Evolutionary conservation across 2,329 filamentous ascomycete species (phyloP), one percentile per base, ranked within the genome.

Genomic region (Fusarium sp.): DNA sequence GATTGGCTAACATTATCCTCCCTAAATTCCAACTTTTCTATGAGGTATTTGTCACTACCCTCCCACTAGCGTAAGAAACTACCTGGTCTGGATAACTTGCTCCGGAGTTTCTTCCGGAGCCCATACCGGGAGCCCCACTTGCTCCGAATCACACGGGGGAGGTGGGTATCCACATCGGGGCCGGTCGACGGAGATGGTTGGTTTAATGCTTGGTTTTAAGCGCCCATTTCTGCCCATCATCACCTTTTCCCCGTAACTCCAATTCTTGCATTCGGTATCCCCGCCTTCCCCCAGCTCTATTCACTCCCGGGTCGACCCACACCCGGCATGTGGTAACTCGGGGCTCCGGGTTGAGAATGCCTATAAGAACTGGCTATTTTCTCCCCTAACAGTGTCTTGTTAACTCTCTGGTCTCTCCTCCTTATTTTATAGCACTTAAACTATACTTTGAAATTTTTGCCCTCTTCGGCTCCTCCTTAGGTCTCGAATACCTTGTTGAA

Each of bases 111-210:
- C 27, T 14, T 14, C 27, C 60, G 60, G 39, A 20, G 14, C 10
- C 14, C 25, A 20, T 7, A 14, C 14, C 25, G 23, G 6, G 19
- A 1, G 30, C 13, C 7, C 61, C 61, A 46, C 61, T 64, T 46
- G 51, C 59, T 17, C 59, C 60, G 58, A 57, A n/a, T 39, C 49
- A 32, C 32, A 33, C 48, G 57, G 57, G 27, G 10, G 32, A 32
- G 17, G 14, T 19, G 35, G 7, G 37, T 63, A 33, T 20, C 58
- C 58, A 57, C 33, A 57, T 40, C 61, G 23, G 58, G 20, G 3
- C 56, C 39, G 25, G 20, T 62, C 1, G 2, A 20, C 58, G 46
- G 41, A 19, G 23, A 7, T 20, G 9, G 47, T 41, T 56, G 45
- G 59, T 22, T 46, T 17, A 20, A 11, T 14, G 4, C 6, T 4